Percentiles rank a stretch among this genome's conserved stretches.
Evolutionary conservation across 2,329 filamentous ascomycete species (phyloP).

Genomic region (Penicillium sp.): DNA sequence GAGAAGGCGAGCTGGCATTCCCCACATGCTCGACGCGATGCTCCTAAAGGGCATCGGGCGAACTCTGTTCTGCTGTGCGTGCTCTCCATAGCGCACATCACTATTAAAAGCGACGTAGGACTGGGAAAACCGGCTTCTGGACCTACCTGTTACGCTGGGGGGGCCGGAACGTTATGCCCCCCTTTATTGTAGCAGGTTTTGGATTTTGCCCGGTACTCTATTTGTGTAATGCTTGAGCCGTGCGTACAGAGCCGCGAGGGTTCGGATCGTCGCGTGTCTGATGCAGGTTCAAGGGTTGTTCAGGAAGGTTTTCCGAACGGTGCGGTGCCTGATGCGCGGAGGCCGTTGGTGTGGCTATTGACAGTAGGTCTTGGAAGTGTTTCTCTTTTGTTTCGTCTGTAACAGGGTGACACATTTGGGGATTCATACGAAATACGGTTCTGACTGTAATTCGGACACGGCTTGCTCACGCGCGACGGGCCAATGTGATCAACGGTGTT

Average conservation of each 20-base stretch:
- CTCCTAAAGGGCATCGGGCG: slow-evolving; percentile 5
- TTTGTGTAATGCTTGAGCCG: neutral
- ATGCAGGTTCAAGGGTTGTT: neutral
- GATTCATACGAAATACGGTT: neutral
- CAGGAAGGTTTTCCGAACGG: slow-evolving; percentile 1
- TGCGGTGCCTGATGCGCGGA: neutral
- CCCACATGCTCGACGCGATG: slow-evolving; percentile 4
- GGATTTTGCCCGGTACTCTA: neutral
- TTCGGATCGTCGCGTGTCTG: neutral
- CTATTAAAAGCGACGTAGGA: slow-evolving; percentile 8
- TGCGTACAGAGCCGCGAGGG: slow-evolving; percentile 1
- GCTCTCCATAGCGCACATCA: slow-evolving; percentile 14
- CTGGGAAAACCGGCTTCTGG: slow-evolving; percentile 11
- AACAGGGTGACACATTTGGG: neutral
- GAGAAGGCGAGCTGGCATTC: slow-evolving; percentile 12
- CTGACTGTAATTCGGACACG: neutral
- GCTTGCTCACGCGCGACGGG: neutral
- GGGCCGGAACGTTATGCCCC: neutral
- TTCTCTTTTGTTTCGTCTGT: neutral
- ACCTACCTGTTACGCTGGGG: neutral
- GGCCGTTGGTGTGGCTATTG: neutral
- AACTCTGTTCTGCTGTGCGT: slow-evolving; percentile 4
- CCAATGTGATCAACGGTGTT: neutral
- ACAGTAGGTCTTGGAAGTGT: neutral
- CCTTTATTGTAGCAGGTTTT: neutral